These are phyloP conservation scores for Gynostemma pentaphyllum DNA, from an alignment of 306 rosid genomes.

Conservation along the genomic window DNA sequence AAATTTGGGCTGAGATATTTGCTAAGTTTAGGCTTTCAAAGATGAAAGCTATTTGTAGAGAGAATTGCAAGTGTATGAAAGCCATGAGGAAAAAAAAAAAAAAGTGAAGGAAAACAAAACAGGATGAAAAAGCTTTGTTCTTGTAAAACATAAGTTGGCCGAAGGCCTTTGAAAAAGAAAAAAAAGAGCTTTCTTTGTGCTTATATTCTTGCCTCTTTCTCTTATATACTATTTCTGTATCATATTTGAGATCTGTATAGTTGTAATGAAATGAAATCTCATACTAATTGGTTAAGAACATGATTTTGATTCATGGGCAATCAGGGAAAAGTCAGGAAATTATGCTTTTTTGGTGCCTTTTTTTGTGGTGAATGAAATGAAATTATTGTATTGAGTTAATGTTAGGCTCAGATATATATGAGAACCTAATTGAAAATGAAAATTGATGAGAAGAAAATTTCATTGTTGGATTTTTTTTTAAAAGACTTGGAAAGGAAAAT, in stretches of 20 bases:
- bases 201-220: neutral
- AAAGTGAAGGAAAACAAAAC: neutral
- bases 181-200: constrained; percentile 5
- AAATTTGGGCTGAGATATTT: constrained; percentile 27
- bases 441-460: too few species aligned
- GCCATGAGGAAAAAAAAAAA: neutral
- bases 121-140: constrained; percentile 7
- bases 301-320: neutral
- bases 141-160: constrained; percentile 46
- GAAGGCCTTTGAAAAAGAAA: constrained; percentile 52
- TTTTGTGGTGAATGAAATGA: too few species aligned
- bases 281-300: neutral
- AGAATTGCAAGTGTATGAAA: constrained; percentile 22
- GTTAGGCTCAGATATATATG: neutral
- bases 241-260: too few species aligned
- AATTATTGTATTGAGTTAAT: neutral
- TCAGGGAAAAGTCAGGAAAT: neutral
- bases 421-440: neutral
- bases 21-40: constrained; percentile 48
- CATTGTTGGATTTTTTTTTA: too few species aligned
- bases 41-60: constrained; percentile 64
- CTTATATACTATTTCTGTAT: too few species aligned
- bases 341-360: too few species aligned
- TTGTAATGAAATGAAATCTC: neutral
- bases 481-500: too few species aligned